phyloP scores from a whole-genome alignment of 2,329 filamentous ascomycete genomes.

The Hypomyces rosellus region DNA sequence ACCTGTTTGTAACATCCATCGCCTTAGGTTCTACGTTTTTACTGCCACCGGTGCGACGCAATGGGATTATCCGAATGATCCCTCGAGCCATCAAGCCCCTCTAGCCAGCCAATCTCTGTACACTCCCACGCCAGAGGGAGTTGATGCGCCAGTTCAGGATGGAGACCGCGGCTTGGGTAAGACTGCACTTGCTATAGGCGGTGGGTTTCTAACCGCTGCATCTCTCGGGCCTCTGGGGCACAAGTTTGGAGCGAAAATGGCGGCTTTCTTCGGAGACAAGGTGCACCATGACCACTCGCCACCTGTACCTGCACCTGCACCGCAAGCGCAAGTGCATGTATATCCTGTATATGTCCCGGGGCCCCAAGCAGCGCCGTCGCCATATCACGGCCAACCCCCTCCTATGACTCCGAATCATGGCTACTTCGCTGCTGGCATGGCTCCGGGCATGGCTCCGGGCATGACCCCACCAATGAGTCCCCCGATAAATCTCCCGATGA shows the following conservation, averaged over 20 bases:
- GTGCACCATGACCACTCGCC: not conserved
- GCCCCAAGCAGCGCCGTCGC: not conserved
- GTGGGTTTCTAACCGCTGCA: not conserved
- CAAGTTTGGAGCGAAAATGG: not conserved
- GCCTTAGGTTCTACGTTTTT: conserved; percentile 1
- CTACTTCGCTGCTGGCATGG: not conserved
- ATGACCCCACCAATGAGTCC: too few relatives aligned
- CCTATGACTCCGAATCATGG: not conserved
- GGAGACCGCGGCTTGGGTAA: conserved; percentile 6
- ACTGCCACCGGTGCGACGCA: not conserved
- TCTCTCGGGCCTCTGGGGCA: conserved; percentile 1
- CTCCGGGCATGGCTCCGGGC: not conserved
- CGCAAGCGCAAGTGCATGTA: not conserved
- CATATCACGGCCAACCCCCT: not conserved
- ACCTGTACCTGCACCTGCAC: not conserved
- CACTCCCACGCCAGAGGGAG: not conserved
- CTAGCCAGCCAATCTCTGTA: not conserved
- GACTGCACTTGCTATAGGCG: not conserved
- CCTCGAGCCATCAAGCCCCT: not conserved
- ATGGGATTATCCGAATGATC: not conserved
- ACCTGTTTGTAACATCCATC: not conserved
- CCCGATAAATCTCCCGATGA: not conserved
- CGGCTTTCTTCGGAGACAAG: conserved; percentile 1
- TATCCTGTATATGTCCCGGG: not conserved
- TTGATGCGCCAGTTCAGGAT: not conserved